Base-by-base conservation (phyloP, 495 filamentous ascomycete species). In the Podospora anserina region DNA sequence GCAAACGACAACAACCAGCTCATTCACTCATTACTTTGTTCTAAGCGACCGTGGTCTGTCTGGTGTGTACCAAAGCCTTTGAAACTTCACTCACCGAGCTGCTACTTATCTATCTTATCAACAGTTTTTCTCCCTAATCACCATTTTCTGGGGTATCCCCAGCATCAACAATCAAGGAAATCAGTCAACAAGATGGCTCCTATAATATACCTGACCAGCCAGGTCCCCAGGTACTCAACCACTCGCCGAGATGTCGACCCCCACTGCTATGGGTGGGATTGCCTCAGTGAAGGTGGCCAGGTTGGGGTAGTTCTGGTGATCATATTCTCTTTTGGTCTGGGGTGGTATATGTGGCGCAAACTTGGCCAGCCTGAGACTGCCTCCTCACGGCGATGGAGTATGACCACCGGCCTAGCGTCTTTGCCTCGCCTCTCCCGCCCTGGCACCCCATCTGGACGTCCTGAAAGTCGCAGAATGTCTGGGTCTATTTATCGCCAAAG, bases 181-280 rank as follows among this genome's bases (percentile, higher is more conserved):
- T 63, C 15, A 34, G 20, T 11, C 39, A 27, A 11, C 62, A 64
- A 4, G 34, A 65, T 54, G 63, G 63, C 63, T 55, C 59, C 59
- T 26, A 13, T 11, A 6, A 49, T 16, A 5, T 2, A 49, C 0
- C 39, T 49, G 39, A 13, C 39, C 15, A 18, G 15, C 39, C 39
- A 49, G 7, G 39, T 5, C 15, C 9, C 9, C 39, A 16, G 2
- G 13, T 49, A 49, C 39, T 16, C 13, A 3, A 49, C 0, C 39
- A 11, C 39, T 18, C 39, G 34, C 18, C 63, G 57, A 61, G 16
- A n/a, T 4, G 13, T 49, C n/a, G 20, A 59, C 9, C 18, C 57
- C 4, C 32, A 56, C 27, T 69, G 69, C 49, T 19, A 64, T n/a
- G 68, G 71, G 3, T 76, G 74, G 74, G 32, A 62, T 65, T 76